These are phyloP conservation scores for Monosporascus ibericus DNA, from an alignment of 2,329 filamentous ascomycete species.

Conservation along the genomic window DNA sequence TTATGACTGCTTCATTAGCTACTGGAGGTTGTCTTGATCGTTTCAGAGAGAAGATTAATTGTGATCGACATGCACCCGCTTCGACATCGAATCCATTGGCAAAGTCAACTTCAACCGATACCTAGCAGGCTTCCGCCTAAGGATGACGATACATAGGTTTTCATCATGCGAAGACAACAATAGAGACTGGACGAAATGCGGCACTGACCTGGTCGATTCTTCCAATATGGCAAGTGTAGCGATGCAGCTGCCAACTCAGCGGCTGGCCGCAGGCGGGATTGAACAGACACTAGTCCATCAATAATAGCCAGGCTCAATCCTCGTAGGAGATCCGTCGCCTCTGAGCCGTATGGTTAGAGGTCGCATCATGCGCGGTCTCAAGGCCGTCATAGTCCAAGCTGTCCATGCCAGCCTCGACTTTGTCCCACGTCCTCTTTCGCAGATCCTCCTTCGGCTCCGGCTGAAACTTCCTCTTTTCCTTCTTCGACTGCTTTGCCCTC, in stretches of 20 bases:
- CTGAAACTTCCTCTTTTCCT: constrained; percentile 33
- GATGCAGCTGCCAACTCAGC: neutral
- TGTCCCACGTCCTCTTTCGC: constrained; percentile 61
- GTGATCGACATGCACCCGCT: constrained; percentile 32
- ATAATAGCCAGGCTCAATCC: constrained; percentile 25
- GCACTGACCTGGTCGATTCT: constrained; percentile 16
- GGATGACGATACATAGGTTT: constrained; percentile 88
- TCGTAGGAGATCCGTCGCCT: constrained; percentile 43
- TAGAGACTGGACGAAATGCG: neutral
- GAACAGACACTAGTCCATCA: neutral
- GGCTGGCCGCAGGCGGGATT: neutral
- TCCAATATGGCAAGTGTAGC: neutral
- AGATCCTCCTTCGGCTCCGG: constrained; percentile 51
- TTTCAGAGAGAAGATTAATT: constrained; percentile 54
- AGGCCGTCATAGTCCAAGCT: constrained; percentile 54
- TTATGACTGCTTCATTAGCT: too few relatives aligned
- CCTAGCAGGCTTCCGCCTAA: constrained; percentile 68
- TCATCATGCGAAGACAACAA: constrained; percentile 61
- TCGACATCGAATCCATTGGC: constrained; percentile 20
- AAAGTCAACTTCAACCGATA: constrained; percentile 22
- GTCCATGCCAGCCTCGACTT: constrained; percentile 55
- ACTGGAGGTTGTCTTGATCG: too few relatives aligned
- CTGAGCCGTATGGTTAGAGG: constrained; percentile 26
- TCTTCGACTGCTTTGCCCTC: constrained; percentile 31
- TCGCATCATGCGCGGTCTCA: constrained; percentile 14